Evolutionary conservation across 768 basidiomycete genomes (phyloP).

Genomic region (Crucibulum laeve): DNA sequence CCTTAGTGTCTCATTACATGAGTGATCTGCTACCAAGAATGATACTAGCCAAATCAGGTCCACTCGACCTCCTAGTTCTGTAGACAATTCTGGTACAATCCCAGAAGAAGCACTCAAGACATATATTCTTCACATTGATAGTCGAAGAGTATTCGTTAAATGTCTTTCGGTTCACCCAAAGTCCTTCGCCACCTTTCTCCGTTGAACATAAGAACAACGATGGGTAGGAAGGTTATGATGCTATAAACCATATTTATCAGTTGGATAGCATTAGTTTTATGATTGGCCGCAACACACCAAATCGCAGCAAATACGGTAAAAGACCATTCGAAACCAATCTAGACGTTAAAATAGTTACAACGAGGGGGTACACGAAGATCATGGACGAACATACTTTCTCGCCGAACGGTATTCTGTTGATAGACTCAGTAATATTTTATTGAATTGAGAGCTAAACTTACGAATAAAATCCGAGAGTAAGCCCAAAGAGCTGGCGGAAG

Average conservation of each 20-base stretch:
- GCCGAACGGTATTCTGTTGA: constrained; percentile 29
- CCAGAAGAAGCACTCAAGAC: not conserved
- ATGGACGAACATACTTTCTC: constrained; percentile 19
- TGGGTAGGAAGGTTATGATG: constrained; percentile 27
- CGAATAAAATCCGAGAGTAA: constrained; percentile 35
- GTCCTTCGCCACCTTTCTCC: constrained; percentile 27
- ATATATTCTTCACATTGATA: not conserved
- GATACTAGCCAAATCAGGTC: too few relatives aligned
- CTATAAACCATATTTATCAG: constrained; percentile 11
- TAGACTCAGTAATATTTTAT: not conserved
- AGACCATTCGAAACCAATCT: constrained; percentile 34
- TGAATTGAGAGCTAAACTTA: constrained; percentile 8
- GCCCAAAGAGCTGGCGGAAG: constrained; percentile 30
- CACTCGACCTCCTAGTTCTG: too few relatives aligned
- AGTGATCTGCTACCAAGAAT: too few relatives aligned
- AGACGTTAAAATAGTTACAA: not conserved
- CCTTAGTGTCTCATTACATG: too few relatives aligned
- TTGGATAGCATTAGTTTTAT: not conserved
- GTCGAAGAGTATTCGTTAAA: constrained; percentile 3
- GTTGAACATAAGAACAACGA: constrained; percentile 26
- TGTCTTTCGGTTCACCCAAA: constrained; percentile 16
- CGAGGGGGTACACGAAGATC: not conserved
- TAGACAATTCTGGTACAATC: too few relatives aligned
- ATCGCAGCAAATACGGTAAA: constrained; percentile 31
- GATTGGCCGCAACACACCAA: constrained; percentile 24